Base-by-base conservation (phyloP, 345 rosid genomes). In the Eucalyptus cloeziana region DNA sequence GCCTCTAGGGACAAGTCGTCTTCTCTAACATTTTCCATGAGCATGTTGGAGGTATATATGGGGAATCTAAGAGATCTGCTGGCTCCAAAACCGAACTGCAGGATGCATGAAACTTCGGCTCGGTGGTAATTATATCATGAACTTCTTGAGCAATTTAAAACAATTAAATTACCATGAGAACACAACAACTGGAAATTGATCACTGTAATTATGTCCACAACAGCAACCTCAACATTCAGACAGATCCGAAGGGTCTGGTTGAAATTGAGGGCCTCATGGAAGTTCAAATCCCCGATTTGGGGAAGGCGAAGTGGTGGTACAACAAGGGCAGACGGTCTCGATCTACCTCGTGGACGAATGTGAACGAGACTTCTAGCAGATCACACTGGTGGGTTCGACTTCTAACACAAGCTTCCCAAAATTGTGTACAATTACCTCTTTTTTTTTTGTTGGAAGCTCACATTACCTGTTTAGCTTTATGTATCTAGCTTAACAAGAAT, bases 21-120 rank as follows among this genome's bases (percentile, higher is more conserved):
- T 92, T 90, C 95, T 8, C 51, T 94, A 49, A 93, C 94, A 37
- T 94, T 96, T 89, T 95, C 97, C 5, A 96, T 97, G 92, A 96
- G 99, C 94, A 96, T 97, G 98, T 90, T 97, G 95, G 99, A 97
- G 93, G 97, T 97, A 83, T 96, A 97, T 91, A 93, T 95, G 98
- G 99, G 99, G 43, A 94, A 91, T 87, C 87, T 96, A 85, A 95
- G 95, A 89, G 99, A 97, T 93, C 92, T 97, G 43, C 94, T 97
- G 50, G 94, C 96, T 92, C 91, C 96, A 56, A 96, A 92, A 93
- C 93, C 89, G 45, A 87, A 91, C 80, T 86, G 76, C 85, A 93
- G 89, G 93, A 89, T 90, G 30, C 87, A 92, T 85, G 96, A 95
- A 89, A 76, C 92, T 47, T 88, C 89, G 31, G 67, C 91, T 56